These are phyloP conservation scores for Alternaria incomplexa DNA, from an alignment of 2,329 filamentous ascomycete genomes.

Conservation along the genomic window DNA sequence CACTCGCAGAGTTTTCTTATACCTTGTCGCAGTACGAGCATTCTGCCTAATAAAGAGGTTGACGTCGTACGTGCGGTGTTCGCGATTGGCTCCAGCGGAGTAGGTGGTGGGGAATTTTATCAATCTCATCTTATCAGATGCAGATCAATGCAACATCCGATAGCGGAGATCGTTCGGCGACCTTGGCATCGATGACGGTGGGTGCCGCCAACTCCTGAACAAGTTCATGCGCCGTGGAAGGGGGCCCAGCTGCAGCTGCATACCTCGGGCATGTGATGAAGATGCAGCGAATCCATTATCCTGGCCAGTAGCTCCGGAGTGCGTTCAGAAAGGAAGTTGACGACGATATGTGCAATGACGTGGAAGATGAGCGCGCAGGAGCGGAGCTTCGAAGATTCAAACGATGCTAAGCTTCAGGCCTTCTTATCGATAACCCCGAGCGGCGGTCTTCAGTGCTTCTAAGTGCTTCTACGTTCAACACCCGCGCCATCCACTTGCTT, in stretches of 20 bases:
- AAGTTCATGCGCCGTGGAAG: not conserved
- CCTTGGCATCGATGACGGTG: not conserved
- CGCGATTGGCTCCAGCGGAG: not conserved
- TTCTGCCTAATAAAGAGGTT: not conserved
- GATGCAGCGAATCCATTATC: not conserved
- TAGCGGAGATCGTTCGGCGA: not conserved
- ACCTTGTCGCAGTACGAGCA: constrained; percentile 1
- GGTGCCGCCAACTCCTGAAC: not conserved
- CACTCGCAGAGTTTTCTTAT: not conserved
- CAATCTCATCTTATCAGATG: constrained; percentile 6
- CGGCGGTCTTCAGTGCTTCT: not conserved
- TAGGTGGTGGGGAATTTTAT: not conserved
- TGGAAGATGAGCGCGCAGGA: not conserved
- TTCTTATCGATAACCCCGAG: not conserved
- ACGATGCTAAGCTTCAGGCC: not conserved
- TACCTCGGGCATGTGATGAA: not conserved
- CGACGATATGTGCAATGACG: not conserved
- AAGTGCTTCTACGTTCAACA: not conserved
- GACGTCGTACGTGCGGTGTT: not conserved
- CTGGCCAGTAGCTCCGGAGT: not conserved
- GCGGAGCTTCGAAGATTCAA: not conserved
- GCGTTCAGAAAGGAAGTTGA: not conserved
- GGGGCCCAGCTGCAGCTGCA: not conserved
- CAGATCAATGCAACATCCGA: not conserved
- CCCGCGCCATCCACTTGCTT: not conserved